Conservation (phyloP, 1,284 basidiomycete genomes). For the Pseudozyma sp. region DNA sequence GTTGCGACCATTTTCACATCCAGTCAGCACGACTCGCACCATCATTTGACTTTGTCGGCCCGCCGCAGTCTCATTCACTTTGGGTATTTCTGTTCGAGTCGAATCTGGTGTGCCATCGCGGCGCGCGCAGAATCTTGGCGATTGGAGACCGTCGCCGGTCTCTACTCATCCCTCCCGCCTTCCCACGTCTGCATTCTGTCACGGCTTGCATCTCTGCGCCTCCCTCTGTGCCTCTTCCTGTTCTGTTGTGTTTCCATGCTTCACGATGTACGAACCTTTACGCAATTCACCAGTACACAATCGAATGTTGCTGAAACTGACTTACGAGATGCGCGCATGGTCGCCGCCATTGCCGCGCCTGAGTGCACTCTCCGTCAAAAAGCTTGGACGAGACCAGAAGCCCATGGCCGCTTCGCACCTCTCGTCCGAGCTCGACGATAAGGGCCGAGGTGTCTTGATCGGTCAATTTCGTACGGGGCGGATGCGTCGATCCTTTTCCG, state of each 20-base stretch:
- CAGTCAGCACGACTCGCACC: too few relatives aligned
- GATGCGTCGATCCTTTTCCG: conserved; percentile 3
- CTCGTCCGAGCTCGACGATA: too few relatives aligned
- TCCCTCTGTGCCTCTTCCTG: conserved; percentile 2
- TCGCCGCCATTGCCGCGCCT: too few relatives aligned
- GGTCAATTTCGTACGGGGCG: conserved; percentile 12
- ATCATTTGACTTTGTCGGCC: too few relatives aligned
- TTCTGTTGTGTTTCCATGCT: conserved; percentile 18
- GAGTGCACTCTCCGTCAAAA: too few relatives aligned
- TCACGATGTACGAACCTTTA: conserved; percentile 44
- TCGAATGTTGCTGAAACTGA: conserved; percentile 1
- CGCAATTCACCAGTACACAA: conserved; percentile 20
- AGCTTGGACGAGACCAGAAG: too few relatives aligned
- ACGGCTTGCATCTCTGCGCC: conserved; percentile 6
- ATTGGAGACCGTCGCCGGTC: background rate
- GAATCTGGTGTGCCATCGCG: too few relatives aligned
- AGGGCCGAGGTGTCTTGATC: conserved; percentile 12
- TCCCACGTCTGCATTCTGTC: background rate
- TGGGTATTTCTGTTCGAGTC: too few relatives aligned
- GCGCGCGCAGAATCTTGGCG: background rate
- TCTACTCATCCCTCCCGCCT: background rate
- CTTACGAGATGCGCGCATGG: too few relatives aligned
- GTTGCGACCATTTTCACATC: too few relatives aligned
- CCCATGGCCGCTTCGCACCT: too few relatives aligned
- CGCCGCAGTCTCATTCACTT: too few relatives aligned